phyloP scores from a whole-genome alignment of 495 filamentous ascomycete species.

The Penicillium simplicissimum region DNA sequence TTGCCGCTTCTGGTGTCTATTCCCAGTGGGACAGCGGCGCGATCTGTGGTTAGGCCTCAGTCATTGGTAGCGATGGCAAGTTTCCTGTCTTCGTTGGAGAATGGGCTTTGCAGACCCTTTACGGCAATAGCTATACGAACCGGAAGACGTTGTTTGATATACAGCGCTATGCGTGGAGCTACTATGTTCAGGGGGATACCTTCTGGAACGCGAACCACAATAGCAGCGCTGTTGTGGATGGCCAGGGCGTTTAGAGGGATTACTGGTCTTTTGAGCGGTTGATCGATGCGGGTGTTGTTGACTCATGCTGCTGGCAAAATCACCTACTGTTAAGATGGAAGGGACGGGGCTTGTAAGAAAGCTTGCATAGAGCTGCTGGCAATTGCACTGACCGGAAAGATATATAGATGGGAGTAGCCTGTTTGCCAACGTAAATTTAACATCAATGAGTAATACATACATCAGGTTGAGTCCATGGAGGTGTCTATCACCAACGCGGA shows the following conservation, averaged over 20 bases:
- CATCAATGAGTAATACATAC: too few species aligned
- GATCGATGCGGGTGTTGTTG: too few species aligned
- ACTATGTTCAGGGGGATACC: conserved; percentile 15
- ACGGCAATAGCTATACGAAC: conserved; percentile 18
- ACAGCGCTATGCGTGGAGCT: conserved; percentile 19
- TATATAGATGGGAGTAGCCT: too few species aligned
- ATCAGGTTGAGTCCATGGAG: too few species aligned
- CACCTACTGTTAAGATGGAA: too few species aligned
- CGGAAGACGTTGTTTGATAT: conserved; percentile 14
- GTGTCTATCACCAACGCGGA: conserved; percentile 1
- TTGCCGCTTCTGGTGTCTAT: conserved; percentile 18
- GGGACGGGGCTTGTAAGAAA: background rate
- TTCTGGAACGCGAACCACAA: conserved; percentile 22
- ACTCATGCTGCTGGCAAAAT: too few species aligned
- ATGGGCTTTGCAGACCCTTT: conserved; percentile 21
- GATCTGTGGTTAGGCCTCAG: conserved; percentile 18
- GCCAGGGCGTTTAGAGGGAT: too few species aligned
- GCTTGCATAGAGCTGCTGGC: too few species aligned
- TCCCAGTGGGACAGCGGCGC: conserved; percentile 21
- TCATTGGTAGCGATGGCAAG: conserved; percentile 17
- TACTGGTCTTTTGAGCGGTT: too few species aligned
- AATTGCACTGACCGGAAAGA: too few species aligned
- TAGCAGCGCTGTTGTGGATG: conserved; percentile 17
- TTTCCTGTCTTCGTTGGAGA: conserved; percentile 21
- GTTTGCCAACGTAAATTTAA: too few species aligned